phyloP scores from a whole-genome alignment of 2,329 filamentous ascomycete genomes.

The Hypoxylon sp. region DNA sequence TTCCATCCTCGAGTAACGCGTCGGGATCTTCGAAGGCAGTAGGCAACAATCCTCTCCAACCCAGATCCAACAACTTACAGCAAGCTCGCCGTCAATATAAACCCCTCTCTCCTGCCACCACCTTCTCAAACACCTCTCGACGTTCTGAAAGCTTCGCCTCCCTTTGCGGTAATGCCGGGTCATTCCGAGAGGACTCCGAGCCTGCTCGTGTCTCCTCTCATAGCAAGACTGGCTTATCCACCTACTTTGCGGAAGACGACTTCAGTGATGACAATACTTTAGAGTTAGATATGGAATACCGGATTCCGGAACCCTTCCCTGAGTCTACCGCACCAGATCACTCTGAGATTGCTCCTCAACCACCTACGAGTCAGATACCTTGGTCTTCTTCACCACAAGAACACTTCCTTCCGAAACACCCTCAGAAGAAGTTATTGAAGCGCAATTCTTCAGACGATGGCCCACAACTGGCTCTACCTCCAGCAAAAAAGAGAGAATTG shows the following conservation, averaged over 20 bases:
- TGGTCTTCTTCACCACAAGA: slow-evolving; percentile 80
- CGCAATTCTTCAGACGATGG: slow-evolving; percentile 59
- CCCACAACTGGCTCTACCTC: slow-evolving; percentile 49
- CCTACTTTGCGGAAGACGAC: slow-evolving; percentile 83
- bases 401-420: slow-evolving; percentile 59
- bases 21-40: slow-evolving; percentile 60
- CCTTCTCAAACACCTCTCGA: slow-evolving; percentile 28
- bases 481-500: slow-evolving; percentile 74
- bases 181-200: slow-evolving; percentile 63
- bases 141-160: slow-evolving; percentile 57
- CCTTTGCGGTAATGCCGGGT: slow-evolving; percentile 62
- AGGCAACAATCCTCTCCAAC: slow-evolving; percentile 53
- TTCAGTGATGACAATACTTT: slow-evolving; percentile 88
- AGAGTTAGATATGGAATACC: slow-evolving; percentile 72
- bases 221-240: slow-evolving; percentile 53
- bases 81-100: slow-evolving; percentile 44
- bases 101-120: slow-evolving; percentile 32
- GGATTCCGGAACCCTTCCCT: slow-evolving; percentile 70
- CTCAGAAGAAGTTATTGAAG: slow-evolving; percentile 57
- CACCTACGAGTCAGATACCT: slow-evolving; percentile 62
- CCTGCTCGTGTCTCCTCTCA: slow-evolving; percentile 54
- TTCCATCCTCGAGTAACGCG: slow-evolving; percentile 55
- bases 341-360: slow-evolving; percentile 42
- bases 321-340: slow-evolving; percentile 52
- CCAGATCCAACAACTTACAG: slow-evolving; percentile 56